Evolutionary conservation across 495 filamentous ascomycete species (phyloP).

Genomic region (Penicillium nucicola): DNA sequence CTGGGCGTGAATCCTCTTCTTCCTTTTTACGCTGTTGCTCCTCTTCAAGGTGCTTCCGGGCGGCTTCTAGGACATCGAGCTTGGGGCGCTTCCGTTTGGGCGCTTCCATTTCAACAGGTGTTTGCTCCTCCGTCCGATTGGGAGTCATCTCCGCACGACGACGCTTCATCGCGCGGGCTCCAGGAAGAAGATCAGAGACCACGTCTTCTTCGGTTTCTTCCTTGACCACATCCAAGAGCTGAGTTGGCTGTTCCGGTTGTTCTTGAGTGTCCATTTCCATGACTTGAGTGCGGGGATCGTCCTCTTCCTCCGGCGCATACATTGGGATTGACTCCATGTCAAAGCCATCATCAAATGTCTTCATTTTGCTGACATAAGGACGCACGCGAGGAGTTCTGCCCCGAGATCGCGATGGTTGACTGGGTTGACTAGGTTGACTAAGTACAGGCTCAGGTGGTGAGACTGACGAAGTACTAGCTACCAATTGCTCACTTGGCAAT

Average conservation of each 20-base stretch:
- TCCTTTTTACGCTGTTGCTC: constrained; percentile 19
- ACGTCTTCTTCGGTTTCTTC: constrained; percentile 50
- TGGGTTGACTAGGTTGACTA: constrained; percentile 4
- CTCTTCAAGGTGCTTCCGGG: constrained; percentile 61
- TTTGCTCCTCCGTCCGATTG: constrained; percentile 5
- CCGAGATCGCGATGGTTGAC: constrained; percentile 10
- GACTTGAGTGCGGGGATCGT: constrained; percentile 10
- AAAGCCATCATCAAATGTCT: constrained; percentile 66
- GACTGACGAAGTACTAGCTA: background rate
- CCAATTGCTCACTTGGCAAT: background rate
- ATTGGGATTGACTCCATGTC: constrained; percentile 43
- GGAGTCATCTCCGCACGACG: constrained; percentile 40
- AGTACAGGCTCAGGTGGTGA: constrained; percentile 8
- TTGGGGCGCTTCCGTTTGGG: constrained; percentile 49
- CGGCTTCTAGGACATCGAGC: constrained; percentile 67
- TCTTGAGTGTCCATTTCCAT: constrained; percentile 26
- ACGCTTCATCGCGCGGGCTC: constrained; percentile 69
- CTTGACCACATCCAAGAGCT: constrained; percentile 22
- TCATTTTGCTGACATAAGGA: constrained; percentile 61
- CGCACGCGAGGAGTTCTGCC: constrained; percentile 32
- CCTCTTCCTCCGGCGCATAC: constrained; percentile 21
- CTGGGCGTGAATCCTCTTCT: constrained; percentile 49
- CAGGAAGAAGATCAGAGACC: constrained; percentile 65
- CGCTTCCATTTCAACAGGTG: constrained; percentile 16
- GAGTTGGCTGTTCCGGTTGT: constrained; percentile 4